These are phyloP conservation scores for Xylaria sp. DNA, from an alignment of 2,329 filamentous ascomycete genomes.

Conservation along the genomic window DNA sequence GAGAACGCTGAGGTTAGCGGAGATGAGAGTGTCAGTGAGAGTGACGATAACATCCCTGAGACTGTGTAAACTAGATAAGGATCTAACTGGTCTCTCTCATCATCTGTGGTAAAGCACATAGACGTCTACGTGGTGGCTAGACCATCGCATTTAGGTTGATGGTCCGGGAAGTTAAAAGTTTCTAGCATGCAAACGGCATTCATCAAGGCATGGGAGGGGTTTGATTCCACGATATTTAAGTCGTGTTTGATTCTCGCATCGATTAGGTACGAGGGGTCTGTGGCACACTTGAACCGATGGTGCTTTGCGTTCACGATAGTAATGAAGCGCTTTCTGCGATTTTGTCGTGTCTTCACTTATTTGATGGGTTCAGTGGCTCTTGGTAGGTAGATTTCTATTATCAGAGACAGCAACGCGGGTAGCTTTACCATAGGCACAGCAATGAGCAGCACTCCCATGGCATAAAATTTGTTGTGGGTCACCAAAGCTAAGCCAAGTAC, in stretches of 20 bases:
- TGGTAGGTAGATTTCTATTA: background rate
- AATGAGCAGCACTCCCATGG: background rate
- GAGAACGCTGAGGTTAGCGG: conserved; percentile 98
- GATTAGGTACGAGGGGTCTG: conserved; percentile 15
- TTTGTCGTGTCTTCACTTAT: background rate
- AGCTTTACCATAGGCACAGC: background rate
- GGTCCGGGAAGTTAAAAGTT: conserved; percentile 34
- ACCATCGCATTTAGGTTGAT: conserved; percentile 31
- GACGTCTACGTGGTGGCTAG: conserved; percentile 29
- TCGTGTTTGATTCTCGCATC: conserved; percentile 23
- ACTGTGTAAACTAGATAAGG: conserved; percentile 53
- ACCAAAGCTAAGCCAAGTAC: conserved; percentile 10
- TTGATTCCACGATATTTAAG: conserved; percentile 23
- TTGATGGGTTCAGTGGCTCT: background rate
- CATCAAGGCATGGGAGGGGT: conserved; percentile 22
- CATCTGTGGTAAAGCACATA: conserved; percentile 34
- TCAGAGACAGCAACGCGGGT: background rate
- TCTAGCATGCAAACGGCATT: conserved; percentile 41
- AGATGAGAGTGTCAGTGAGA: conserved; percentile 95
- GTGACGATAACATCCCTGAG: conserved; percentile 83
- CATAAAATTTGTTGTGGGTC: conserved; percentile 25
- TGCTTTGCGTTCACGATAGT: conserved; percentile 28
- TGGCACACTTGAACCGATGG: conserved; percentile 11
- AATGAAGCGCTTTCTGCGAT: conserved; percentile 24
- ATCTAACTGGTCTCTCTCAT: conserved; percentile 25